Evolutionary conservation across 108 stramenopile species (phyloP).

Genomic region (Bacterosira constricta): DNA sequence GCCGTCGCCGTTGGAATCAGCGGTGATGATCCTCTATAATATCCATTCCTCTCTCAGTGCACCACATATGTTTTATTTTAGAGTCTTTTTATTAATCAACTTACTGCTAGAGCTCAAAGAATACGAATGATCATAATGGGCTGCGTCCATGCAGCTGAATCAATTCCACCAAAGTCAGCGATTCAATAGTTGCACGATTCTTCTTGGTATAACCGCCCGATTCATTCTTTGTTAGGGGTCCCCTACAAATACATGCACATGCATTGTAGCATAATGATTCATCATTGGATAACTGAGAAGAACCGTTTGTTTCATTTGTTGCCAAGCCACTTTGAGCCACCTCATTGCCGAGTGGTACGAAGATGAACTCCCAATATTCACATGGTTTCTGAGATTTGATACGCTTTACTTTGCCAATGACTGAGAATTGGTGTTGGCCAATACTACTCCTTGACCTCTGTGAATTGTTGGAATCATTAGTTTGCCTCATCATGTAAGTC

Average conservation of each 20-base stretch:
- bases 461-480: background rate
- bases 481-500: background rate
- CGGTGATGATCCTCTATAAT: too few relatives aligned
- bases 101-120: too few relatives aligned
- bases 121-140: background rate
- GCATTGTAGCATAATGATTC: background rate
- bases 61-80: too few relatives aligned
- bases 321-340: background rate
- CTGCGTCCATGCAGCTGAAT: background rate
- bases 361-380: slow-evolving; percentile 42
- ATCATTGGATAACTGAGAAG: too few relatives aligned
- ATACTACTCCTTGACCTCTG: background rate
- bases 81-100: too few relatives aligned
- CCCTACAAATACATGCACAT: slow-evolving; percentile 38
- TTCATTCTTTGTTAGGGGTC: slow-evolving; percentile 3
- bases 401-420: slow-evolving; percentile 18
- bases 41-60: too few relatives aligned
- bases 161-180: background rate
- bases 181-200: background rate
- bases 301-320: background rate
- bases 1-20: too few relatives aligned
- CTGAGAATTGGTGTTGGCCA: slow-evolving; percentile 19
- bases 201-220: background rate
- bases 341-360: slow-evolving; percentile 18
- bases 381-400: background rate